phyloP scores from a whole-genome alignment of 768 basidiomycete species.

The Tephrocybe sp. region DNA sequence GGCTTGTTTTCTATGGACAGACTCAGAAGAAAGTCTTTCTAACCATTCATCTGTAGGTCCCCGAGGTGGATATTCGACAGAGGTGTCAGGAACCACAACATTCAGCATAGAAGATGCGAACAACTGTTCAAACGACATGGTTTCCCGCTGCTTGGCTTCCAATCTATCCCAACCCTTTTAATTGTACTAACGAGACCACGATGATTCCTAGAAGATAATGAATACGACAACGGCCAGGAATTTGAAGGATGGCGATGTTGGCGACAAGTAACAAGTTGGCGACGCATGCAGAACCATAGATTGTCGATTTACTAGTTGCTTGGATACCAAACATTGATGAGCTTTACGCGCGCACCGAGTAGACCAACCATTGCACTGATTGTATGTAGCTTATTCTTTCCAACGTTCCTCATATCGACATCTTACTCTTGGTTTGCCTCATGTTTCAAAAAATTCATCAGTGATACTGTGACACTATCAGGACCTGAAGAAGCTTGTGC shows the following conservation, averaged over 20 bases:
- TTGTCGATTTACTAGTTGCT: background rate
- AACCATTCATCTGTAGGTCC: constrained; percentile 55
- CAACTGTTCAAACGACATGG: constrained; percentile 55
- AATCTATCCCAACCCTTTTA: background rate
- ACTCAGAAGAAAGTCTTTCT: constrained; percentile 34
- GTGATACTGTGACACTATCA: too few species aligned
- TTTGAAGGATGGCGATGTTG: too few species aligned
- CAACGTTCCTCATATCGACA: background rate
- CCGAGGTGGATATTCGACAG: constrained; percentile 55
- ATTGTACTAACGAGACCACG: background rate
- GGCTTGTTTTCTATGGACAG: constrained; percentile 56
- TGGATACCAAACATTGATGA: constrained; percentile 1
- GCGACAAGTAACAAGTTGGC: too few species aligned
- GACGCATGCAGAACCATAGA: background rate
- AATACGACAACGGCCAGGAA: background rate
- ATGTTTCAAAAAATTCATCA: background rate
- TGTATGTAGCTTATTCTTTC: background rate
- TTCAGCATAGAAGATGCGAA: constrained; percentile 59
- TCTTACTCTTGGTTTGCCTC: background rate
- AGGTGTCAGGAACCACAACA: constrained; percentile 63
- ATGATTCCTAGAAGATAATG: background rate
- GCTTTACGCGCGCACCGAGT: too few species aligned
- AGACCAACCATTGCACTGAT: background rate
- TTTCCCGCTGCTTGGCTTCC: background rate
- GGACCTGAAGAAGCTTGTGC: background rate